These are phyloP conservation scores for Penicillium subrubescens DNA, from an alignment of 495 filamentous ascomycete species.

Conservation along the genomic window DNA sequence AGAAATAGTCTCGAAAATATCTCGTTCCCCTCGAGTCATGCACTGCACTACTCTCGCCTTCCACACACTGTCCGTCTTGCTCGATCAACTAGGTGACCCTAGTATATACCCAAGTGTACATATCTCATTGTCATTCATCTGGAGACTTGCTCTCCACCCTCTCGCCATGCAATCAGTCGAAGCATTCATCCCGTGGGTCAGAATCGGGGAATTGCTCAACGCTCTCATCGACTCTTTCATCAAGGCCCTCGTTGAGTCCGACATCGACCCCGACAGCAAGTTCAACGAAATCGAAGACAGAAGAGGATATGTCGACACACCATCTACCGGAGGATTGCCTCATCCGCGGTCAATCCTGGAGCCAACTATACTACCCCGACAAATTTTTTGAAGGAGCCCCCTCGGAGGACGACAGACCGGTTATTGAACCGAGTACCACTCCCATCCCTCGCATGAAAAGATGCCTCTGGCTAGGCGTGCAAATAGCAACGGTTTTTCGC, in stretches of 20 bases:
- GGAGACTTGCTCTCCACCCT: slow-evolving; percentile 55
- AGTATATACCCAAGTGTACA: slow-evolving; percentile 71
- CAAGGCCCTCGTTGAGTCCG: too few species aligned
- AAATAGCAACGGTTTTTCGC: slow-evolving; percentile 55
- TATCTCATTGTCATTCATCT: slow-evolving; percentile 68
- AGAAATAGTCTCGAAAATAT: background rate
- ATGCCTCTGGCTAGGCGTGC: slow-evolving; percentile 70
- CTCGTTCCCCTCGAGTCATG: slow-evolving; percentile 1
- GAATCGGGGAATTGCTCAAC: slow-evolving; percentile 67
- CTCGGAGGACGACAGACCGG: slow-evolving; percentile 76
- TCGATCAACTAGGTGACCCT: slow-evolving; percentile 60
- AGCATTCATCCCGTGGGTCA: slow-evolving; percentile 66
- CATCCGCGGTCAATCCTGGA: slow-evolving; percentile 76
- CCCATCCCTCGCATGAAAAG: slow-evolving; percentile 64
- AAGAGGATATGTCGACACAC: slow-evolving; percentile 49
- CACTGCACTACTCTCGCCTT: slow-evolving; percentile 48
- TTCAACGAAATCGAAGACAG: slow-evolving; percentile 51
- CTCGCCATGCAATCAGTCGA: slow-evolving; percentile 56
- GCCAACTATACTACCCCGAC: slow-evolving; percentile 65
- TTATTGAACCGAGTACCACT: slow-evolving; percentile 69
- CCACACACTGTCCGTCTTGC: slow-evolving; percentile 52
- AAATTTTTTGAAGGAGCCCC: slow-evolving; percentile 69
- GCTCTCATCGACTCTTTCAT: slow-evolving; percentile 40
- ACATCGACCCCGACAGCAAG: slow-evolving; percentile 35
- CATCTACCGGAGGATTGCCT: slow-evolving; percentile 85